phyloP scores from a whole-genome alignment of 2,329 filamentous ascomycete species.

The Diaporthe aspalathi region DNA sequence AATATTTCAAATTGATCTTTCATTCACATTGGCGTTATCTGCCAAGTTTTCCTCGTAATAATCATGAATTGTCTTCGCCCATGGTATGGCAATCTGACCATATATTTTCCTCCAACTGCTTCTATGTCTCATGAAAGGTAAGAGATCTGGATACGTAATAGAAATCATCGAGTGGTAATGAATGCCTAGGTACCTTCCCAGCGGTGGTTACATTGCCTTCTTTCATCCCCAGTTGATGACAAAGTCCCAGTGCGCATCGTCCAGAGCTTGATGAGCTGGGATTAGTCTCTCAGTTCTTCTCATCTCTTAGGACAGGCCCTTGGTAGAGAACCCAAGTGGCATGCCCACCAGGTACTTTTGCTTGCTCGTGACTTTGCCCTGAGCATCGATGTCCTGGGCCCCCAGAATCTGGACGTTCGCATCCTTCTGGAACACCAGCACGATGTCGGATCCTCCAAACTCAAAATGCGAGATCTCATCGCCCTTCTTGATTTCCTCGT shows the following conservation, averaged over 20 bases:
- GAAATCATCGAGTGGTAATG: neutral
- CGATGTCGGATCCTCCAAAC: neutral
- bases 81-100: neutral
- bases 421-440: constrained; percentile 1
- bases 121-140: neutral
- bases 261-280: too few species aligned
- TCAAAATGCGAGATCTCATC: neutral
- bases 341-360: neutral
- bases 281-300: neutral
- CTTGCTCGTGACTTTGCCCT: neutral
- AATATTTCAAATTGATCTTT: neutral
- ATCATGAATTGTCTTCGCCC: neutral
- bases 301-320: neutral
- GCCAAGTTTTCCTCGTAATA: neutral
- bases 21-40: neutral
- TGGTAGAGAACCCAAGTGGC: neutral
- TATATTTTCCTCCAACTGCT: neutral
- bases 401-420: neutral
- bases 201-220: neutral
- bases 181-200: neutral
- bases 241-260: too few species aligned
- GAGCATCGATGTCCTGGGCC: neutral
- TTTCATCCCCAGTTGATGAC: neutral
- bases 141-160: neutral
- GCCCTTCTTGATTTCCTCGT: neutral